Evolutionary conservation across 371 early-diverging fungal species (phyloP).

Genomic region (Basidiobolus meristosporus): DNA sequence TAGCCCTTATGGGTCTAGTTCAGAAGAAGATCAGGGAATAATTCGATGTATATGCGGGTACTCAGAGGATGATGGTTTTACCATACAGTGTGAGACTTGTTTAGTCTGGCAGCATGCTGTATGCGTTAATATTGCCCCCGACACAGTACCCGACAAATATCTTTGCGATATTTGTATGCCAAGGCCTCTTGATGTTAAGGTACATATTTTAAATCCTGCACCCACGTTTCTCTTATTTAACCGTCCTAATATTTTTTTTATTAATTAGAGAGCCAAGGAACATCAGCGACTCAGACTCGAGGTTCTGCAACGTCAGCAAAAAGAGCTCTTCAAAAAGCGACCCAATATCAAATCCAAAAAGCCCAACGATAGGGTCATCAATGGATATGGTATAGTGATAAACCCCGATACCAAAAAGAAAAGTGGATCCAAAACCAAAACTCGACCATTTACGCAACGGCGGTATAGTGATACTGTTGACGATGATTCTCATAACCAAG

Average conservation of each 20-base stretch:
- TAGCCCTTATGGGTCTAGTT: too few relatives aligned
- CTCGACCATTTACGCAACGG: not conserved
- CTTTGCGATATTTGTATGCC: constrained; percentile 69
- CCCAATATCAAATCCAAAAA: constrained; percentile 6
- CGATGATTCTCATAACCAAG: too few relatives aligned
- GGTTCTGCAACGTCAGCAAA: not conserved
- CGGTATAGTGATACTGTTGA: too few relatives aligned
- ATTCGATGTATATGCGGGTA: constrained; percentile 91
- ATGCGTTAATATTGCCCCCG: constrained; percentile 52
- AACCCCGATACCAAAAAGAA: constrained; percentile 1
- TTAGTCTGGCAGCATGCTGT: constrained; percentile 87
- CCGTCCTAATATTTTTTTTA: not conserved
- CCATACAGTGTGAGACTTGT: constrained; percentile 91
- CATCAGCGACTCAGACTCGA: not conserved
- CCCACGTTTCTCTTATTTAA: too few relatives aligned
- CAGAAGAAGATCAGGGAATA: constrained; percentile 56
- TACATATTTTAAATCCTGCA: constrained; percentile 4
- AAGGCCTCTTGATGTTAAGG: constrained; percentile 19
- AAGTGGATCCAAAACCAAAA: constrained; percentile 1
- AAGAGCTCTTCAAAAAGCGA: not conserved
- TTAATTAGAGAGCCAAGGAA: constrained; percentile 2
- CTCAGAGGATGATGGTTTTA: constrained; percentile 94
- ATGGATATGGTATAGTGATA: constrained; percentile 3
- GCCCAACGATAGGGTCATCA: constrained; percentile 3
- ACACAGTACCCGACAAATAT: constrained; percentile 63